These are phyloP conservation scores for Chlorella sorokiniana DNA, from an alignment of 139 green algal species.

Conservation along the genomic window DNA sequence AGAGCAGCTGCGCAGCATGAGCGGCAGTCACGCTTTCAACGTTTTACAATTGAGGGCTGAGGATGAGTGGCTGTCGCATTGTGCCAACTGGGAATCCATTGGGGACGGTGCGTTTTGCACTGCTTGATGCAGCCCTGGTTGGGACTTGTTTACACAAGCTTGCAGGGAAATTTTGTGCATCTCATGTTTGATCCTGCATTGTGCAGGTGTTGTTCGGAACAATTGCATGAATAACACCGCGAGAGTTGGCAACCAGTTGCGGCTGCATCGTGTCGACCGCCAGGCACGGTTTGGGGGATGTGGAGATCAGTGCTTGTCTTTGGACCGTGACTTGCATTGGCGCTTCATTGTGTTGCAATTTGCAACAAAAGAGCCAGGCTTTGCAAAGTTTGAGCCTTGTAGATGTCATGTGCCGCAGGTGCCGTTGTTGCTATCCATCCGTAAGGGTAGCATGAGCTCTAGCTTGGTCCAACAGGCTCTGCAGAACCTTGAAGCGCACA, in stretches of 20 bases:
- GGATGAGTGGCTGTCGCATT: neutral
- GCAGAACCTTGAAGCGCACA: neutral
- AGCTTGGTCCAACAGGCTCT: neutral
- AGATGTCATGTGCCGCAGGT: neutral
- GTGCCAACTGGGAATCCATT: neutral
- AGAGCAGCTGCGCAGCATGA: neutral
- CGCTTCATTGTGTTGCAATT: neutral
- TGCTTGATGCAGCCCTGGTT: neutral
- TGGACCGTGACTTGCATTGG: no score
- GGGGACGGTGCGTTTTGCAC: neutral
- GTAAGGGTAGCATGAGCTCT: neutral
- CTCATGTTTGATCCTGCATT: neutral
- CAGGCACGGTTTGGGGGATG: neutral
- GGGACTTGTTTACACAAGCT: neutral
- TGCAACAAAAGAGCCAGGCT: neutral
- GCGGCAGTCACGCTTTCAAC: neutral
- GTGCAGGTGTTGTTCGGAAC: constrained; percentile 32
- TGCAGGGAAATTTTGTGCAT: neutral
- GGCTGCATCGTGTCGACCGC: neutral
- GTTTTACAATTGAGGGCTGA: neutral
- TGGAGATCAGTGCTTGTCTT: no score
- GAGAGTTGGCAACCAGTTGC: neutral
- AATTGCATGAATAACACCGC: constrained; percentile 59
- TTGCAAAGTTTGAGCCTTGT: neutral
- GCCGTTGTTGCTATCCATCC: neutral